Base-by-base conservation (phyloP, 352 stramenopile genomes). In the Phytopythium boreale region DNA sequence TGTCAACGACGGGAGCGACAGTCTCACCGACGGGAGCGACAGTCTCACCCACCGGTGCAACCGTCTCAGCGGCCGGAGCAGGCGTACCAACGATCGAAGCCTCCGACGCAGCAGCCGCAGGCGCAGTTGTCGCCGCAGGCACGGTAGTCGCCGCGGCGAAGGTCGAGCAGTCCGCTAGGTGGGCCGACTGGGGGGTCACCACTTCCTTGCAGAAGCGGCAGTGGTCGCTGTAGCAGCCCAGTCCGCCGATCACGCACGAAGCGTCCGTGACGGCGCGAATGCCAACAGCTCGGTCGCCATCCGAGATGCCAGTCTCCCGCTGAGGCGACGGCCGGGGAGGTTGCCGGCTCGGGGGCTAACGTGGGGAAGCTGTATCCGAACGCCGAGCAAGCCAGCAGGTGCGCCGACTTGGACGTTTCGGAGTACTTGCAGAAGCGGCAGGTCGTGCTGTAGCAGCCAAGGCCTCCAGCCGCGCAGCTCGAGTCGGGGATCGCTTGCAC, bases 371-470 rank as follows among this genome's bases (percentile, higher is more conserved):
- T 41, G 27, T 57, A 75, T 11, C 58, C 66, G 46, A 76, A 66
- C 15, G 20, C 39, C 6, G 66, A 62, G 61, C 76, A 84, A 24
- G 64, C 61, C 24, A 69, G 31, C n/a, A 77, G 74, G 5, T 68
- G 22, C 24, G 58, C 56, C 20, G 76, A 81, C 63, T 81, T 63
- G 14, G 69, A 56, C 0, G 70, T 75, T n/a, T 79, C 70, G 0
- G 66, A 41, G 24, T 69, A 41, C 56, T 79, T 80, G 67, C 76
- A 84, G 29, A 66, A 77, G 22, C 76, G 73, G 63, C 76, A 84
- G 36, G 64, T 46, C 12, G 60, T 59, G 44, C 63, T 74, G 69
- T 71, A 79, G 59, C 75, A 83, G 10, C 75, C 75, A n/a, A 83
- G 65, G 2, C 75, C 75, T 41, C 75, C 75, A 26, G 24, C 52